These are phyloP conservation scores for Byssochlamys sp. DNA, from an alignment of 2,329 filamentous ascomycete species.

Conservation along the genomic window DNA sequence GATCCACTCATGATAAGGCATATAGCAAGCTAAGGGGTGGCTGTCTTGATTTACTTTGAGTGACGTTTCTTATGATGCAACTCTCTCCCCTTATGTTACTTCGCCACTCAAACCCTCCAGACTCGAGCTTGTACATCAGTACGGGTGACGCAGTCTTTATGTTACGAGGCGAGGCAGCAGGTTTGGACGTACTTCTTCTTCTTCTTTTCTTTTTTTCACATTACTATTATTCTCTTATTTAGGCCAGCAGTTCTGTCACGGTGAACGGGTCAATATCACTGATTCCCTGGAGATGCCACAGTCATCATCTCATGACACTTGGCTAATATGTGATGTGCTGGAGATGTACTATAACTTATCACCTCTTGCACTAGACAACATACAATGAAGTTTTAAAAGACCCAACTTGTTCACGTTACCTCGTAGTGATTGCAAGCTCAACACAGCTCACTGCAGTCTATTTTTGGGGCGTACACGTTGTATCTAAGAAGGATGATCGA, in stretches of 20 bases:
- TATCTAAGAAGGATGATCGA: not conserved
- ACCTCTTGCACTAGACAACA: not conserved
- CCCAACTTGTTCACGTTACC: not conserved
- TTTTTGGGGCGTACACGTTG: not conserved
- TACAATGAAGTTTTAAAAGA: not conserved
- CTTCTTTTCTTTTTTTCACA: not conserved
- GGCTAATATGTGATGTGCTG: not conserved
- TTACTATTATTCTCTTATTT: not conserved
- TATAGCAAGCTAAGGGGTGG: not conserved
- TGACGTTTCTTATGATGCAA: not conserved
- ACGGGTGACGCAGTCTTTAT: not conserved
- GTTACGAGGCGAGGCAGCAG: not conserved
- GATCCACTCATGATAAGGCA: not conserved
- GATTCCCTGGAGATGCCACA: not conserved
- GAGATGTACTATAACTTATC: not conserved
- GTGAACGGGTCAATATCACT: not conserved
- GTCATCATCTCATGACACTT: not conserved
- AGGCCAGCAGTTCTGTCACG: not conserved
- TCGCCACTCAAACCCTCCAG: not conserved
- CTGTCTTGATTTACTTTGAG: not conserved
- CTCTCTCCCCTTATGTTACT: not conserved
- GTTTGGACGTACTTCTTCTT: not conserved
- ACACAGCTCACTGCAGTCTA: not conserved
- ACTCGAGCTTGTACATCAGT: not conserved
- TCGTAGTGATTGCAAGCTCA: not conserved